Evolutionary conservation across 345 rosid species (phyloP), one percentile per base, ranked within the genome.

Genomic region (Eucalyptus cloeziana): DNA sequence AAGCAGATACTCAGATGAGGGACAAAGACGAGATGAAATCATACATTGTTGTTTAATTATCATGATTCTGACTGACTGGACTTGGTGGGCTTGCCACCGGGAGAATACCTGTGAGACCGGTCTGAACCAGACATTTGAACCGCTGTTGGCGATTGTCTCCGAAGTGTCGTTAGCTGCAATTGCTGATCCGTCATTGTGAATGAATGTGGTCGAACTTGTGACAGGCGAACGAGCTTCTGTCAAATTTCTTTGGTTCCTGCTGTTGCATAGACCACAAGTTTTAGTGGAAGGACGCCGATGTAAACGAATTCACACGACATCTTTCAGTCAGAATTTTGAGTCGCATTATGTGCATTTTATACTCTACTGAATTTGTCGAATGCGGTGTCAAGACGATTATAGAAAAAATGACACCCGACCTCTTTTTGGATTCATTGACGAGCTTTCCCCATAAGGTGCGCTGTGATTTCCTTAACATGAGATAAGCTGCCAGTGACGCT

Each of bases 71-170:
- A 69, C 95, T 91, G 91, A 89, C 97, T 90, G 19, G 76, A 87
- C 50, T 95, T 95, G 56, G 87, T 51, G 51, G 96, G 91, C 87
- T 95, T 96, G 89, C 96, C 98, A 62, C 96, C 98, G 17, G 95
- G 44, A 69, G 44, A 33, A 69, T 67, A 7, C 79, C 11, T 33
- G 80, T 40, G 94, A 86, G 98, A 97, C 89, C 91, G 91, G 44
- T 93, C 94, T 17, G 90, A 80, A 49, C 91, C 94, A 17, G 94
- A 90, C 88, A 93, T 86, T 87, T 90, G 89, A 58, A 90, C 91
- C 85, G 96, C 95, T 4, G 97, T 97, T 71, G 97, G 96, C 54
- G 99, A 97, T 81, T 94, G 96, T 92, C 97, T 93, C 85, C 97
- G 90, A 54, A 87, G 49, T 86, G 94, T 89, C 93, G 19, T 85